Conservation (phyloP, 2,329 filamentous ascomycete species). For the Xylariales sp. region DNA sequence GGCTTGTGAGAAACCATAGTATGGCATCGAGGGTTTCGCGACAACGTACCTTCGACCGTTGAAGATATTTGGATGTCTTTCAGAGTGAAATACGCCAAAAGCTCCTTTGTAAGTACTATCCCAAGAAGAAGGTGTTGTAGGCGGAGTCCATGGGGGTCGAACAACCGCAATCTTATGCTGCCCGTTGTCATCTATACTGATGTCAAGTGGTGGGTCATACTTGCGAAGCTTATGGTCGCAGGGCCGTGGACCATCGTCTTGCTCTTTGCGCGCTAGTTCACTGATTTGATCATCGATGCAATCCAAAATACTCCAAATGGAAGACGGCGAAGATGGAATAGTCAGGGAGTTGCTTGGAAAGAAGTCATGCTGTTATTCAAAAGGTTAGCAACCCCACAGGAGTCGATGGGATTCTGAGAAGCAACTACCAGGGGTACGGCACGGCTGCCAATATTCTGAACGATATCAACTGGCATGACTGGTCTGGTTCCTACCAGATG, state of each 20-base stretch:
- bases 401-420: neutral
- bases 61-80: constrained; percentile 11
- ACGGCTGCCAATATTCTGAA: constrained; percentile 36
- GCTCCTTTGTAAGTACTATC: neutral
- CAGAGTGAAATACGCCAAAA: constrained; percentile 8
- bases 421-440: constrained; percentile 29
- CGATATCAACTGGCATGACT: constrained; percentile 30
- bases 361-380: neutral
- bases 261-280: constrained; percentile 6
- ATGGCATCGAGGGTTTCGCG: too few relatives aligned
- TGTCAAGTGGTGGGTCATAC: neutral
- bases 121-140: constrained; percentile 13
- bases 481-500: constrained; percentile 38
- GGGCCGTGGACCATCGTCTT: constrained; percentile 5
- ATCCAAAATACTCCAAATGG: constrained; percentile 4
- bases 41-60: constrained; percentile 11
- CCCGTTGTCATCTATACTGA: neutral
- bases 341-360: neutral
- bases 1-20: too few relatives aligned
- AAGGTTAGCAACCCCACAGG: constrained; percentile 8
- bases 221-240: constrained; percentile 6
- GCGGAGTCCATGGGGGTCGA: constrained; percentile 17
- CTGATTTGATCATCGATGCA: constrained; percentile 7
- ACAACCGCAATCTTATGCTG: neutral
- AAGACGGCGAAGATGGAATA: constrained; percentile 8